These are phyloP conservation scores for Vicia sativa DNA, from an alignment of 306 rosid genomes.

Conservation along the genomic window DNA sequence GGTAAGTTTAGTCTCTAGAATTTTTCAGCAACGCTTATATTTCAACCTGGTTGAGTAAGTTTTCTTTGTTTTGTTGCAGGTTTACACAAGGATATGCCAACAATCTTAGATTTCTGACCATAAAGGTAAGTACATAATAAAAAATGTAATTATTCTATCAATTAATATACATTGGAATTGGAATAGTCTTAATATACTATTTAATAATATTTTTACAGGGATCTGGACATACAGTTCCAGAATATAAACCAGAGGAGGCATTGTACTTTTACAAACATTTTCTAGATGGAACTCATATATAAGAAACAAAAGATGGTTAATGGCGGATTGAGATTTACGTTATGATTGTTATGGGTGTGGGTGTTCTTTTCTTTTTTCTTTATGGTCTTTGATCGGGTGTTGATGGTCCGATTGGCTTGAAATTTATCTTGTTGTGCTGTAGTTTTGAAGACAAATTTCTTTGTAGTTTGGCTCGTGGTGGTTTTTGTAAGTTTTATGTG, in stretches of 20 bases:
- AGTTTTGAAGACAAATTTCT: too few species aligned
- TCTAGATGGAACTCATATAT: constrained; percentile 47
- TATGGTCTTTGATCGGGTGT: too few species aligned
- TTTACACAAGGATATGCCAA: constrained; percentile 63
- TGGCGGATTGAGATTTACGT: too few species aligned
- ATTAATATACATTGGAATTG: neutral
- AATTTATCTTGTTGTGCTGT: too few species aligned
- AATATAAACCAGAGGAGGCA: constrained; percentile 81
- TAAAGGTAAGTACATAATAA: constrained; percentile 60
- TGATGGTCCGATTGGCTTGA: too few species aligned
- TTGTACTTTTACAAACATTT: constrained; percentile 61
- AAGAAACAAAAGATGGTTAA: constrained; percentile 20
- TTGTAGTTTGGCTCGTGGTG: too few species aligned
- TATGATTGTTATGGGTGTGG: too few species aligned
- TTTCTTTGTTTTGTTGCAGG: constrained; percentile 45
- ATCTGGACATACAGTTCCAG: constrained; percentile 94
- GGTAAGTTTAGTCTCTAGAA: constrained; percentile 24
- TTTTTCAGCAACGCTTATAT: neutral
- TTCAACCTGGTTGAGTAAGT: neutral
- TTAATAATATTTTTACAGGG: constrained; percentile 60
- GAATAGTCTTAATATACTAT: neutral
- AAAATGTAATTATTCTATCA: neutral
- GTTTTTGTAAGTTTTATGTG: too few species aligned
- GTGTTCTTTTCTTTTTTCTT: too few species aligned
- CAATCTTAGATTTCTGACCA: constrained; percentile 62